phyloP scores from a whole-genome alignment of 2,329 filamentous ascomycete species.

The Ploettnerulaceae sp. region DNA sequence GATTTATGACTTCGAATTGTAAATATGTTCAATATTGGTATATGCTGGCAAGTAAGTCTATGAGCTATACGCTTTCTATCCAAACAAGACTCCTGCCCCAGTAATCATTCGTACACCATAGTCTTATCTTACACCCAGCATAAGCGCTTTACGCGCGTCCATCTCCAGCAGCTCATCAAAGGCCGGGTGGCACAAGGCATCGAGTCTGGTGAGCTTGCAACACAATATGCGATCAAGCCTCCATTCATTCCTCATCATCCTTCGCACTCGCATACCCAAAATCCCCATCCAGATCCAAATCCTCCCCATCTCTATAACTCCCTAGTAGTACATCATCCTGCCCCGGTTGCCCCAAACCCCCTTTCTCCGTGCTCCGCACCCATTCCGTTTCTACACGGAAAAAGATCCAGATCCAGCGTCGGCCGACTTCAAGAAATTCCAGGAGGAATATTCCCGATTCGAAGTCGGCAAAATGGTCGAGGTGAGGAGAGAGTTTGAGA shows the following conservation, averaged over 20 bases:
- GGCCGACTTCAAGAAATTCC: slow-evolving; percentile 78
- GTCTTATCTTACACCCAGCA: too few relatives aligned
- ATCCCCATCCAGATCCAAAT: slow-evolving; percentile 35
- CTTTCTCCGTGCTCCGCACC: slow-evolving; percentile 50
- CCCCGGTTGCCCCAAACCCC: slow-evolving; percentile 45
- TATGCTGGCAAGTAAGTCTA: too few relatives aligned
- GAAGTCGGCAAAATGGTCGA: slow-evolving; percentile 80
- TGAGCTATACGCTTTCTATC: too few relatives aligned
- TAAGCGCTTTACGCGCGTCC: too few relatives aligned
- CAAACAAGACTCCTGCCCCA: too few relatives aligned
- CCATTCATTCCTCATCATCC: slow-evolving; percentile 6
- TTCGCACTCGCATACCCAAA: slow-evolving; percentile 8
- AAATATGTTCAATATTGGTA: too few relatives aligned
- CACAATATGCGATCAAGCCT: neutral
- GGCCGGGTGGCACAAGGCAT: too few relatives aligned
- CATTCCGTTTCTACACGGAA: slow-evolving; percentile 93
- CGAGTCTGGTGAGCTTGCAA: too few relatives aligned
- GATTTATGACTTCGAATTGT: too few relatives aligned
- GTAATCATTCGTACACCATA: too few relatives aligned
- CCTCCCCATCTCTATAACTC: slow-evolving; percentile 63
- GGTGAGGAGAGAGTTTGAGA: slow-evolving; percentile 75
- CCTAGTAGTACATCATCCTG: slow-evolving; percentile 71
- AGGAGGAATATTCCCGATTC: slow-evolving; percentile 87
- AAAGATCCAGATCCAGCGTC: slow-evolving; percentile 96
- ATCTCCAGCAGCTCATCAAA: too few relatives aligned